Evolutionary conservation across 805 yeast genomes (phyloP).

Genomic region (Torulaspora maleeae): DNA sequence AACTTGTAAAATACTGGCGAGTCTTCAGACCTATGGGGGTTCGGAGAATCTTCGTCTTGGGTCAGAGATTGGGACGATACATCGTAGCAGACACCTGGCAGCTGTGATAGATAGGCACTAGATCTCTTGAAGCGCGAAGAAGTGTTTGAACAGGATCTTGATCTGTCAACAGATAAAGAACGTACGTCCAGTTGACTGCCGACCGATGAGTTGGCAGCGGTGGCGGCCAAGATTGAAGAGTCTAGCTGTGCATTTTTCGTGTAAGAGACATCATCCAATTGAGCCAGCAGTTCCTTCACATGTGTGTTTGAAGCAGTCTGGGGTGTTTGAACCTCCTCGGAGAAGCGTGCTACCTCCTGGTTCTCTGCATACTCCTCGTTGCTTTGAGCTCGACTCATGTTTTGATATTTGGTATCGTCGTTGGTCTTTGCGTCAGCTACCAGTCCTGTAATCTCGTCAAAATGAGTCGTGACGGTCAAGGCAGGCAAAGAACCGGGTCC

Average conservation of each 20-base stretch:
- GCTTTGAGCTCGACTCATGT: background rate
- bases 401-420: background rate
- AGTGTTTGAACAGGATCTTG: slow-evolving; percentile 3
- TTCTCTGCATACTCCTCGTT: background rate
- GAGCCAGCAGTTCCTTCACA: slow-evolving; percentile 32
- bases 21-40: slow-evolving; percentile 9
- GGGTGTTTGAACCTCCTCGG: slow-evolving; percentile 8
- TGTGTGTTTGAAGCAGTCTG: slow-evolving; percentile 22
- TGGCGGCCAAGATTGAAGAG: slow-evolving; percentile 1
- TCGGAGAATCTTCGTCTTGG: slow-evolving; percentile 4
- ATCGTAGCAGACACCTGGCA: slow-evolving; percentile 8
- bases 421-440: no score
- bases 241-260: slow-evolving; percentile 24
- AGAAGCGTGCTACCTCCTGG: background rate
- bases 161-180: slow-evolving; percentile 4
- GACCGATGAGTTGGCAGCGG: slow-evolving; percentile 3
- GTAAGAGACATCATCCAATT: slow-evolving; percentile 28
- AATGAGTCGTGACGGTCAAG: slow-evolving; percentile 5
- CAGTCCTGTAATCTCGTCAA: background rate
- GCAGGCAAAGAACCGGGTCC: background rate
- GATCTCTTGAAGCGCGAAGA: slow-evolving; percentile 25
- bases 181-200: slow-evolving; percentile 5
- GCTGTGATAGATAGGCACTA: slow-evolving; percentile 36
- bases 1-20: slow-evolving; percentile 28
- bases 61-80: slow-evolving; percentile 6